Evolutionary conservation across 345 rosid genomes (phyloP), one percentile per base, ranked within the genome.

Genomic region (Crucihimalaya himalaica): DNA sequence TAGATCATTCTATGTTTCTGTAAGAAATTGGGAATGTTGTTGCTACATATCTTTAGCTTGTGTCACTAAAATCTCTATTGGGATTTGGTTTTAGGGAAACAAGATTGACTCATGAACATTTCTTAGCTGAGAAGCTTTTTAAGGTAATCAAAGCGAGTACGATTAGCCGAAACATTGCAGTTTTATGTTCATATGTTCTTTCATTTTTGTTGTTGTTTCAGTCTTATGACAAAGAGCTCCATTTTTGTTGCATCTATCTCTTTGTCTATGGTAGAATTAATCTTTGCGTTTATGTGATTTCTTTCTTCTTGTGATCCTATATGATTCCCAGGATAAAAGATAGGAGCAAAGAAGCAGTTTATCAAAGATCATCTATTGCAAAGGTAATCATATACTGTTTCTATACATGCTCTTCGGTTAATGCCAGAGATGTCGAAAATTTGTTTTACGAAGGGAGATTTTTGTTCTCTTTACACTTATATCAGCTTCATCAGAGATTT

Each of bases 291-390:
- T 52, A 10, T 63, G 23, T 53, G 20, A 63, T 11, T 28, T 42
- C 5, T 15, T 53, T 6, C 14, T 52, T 63, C 56, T 16, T 55
- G 20, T 73, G 48, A 55, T 65, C 29, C 5, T 20, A 21, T 40
- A n/a, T 0, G 34, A 23, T 9, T 64, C 35, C 53, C 57, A 64
- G 71, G 65, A 34, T 64, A 45, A 63, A 51, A 54, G 64, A 32
- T 55, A 27, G 77, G 48, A 55, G 64, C 70, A 45, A 48, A 43
- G 56, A 72, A 42, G 65, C 47, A 65, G 57, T 34, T 52, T 39
- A 31, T 64, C 50, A 21, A 53, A 12, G 47, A 29, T 63, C 37
- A 67, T 54, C 64, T 71, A 28, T 61, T 61, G 19, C 5, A 2
- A 16, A 71, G 74, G 57, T 71, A 57, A 71, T 52, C 20, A 27